phyloP scores from a whole-genome alignment of 495 filamentous ascomycete genomes.

The Annulohypoxylon bovei region DNA sequence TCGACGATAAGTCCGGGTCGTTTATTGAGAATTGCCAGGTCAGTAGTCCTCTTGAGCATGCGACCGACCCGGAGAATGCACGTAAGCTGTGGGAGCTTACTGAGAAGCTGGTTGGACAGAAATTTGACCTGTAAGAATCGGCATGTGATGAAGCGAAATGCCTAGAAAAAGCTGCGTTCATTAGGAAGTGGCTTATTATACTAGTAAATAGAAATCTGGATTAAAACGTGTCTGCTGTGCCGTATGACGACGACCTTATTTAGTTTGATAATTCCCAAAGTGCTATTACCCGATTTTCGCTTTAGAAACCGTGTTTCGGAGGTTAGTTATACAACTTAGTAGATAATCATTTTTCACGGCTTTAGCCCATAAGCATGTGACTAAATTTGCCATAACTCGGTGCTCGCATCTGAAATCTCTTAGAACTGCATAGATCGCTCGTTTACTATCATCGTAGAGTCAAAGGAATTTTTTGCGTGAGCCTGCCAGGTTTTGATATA shows the following conservation, averaged over 20 bases:
- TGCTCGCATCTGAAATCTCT: neutral
- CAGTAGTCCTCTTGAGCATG: conserved; percentile 41
- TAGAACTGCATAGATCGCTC: conserved; percentile 13
- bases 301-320: too few species aligned
- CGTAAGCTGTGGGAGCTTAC: conserved; percentile 54
- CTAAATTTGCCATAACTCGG: too few species aligned
- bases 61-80: conserved; percentile 49
- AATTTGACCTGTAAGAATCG: conserved; percentile 38
- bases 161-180: neutral
- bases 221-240: neutral
- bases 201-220: neutral
- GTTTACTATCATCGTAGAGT: conserved; percentile 24
- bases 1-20: conserved; percentile 35
- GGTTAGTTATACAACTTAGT: too few species aligned
- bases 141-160: neutral
- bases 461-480: conserved; percentile 29
- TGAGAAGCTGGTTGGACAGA: conserved; percentile 52
- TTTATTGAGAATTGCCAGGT: conserved; percentile 51
- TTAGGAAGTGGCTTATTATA: neutral
- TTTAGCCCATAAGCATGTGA: too few species aligned
- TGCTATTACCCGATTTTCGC: neutral
- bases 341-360: neutral
- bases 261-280: neutral
- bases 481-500: conserved; percentile 38
- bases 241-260: neutral